Evolutionary conservation across 192 early-diverging fungal species (phyloP).

Genomic region (Coemansia sp.): DNA sequence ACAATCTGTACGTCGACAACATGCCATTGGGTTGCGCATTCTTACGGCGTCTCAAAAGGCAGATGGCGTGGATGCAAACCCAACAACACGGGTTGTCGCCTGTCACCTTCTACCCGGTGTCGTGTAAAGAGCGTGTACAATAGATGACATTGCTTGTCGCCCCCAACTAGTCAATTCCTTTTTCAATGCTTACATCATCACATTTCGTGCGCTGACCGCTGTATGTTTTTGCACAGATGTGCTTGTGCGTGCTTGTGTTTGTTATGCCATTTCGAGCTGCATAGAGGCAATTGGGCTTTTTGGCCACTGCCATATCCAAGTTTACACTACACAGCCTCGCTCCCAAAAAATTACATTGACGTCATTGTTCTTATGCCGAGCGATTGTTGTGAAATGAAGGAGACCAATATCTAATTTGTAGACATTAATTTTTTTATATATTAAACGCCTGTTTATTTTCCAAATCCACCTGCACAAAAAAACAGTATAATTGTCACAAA

Average conservation of each 20-base stretch:
- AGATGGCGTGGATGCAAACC: not conserved
- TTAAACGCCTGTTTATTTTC: not conserved
- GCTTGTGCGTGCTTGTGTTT: not conserved
- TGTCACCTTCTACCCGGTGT: not conserved
- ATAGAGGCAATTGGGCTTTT: not conserved
- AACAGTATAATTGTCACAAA: not conserved
- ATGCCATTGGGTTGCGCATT: not conserved
- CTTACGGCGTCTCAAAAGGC: not conserved
- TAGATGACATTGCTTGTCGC: not conserved
- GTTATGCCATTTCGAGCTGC: not conserved
- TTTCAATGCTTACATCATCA: not conserved
- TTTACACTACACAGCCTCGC: too few species aligned
- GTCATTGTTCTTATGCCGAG: not conserved
- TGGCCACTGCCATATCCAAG: too few species aligned
- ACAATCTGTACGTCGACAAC: not conserved
- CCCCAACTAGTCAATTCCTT: not conserved
- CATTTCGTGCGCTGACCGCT: not conserved
- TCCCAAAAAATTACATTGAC: not conserved
- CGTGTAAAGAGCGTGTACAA: too few species aligned
- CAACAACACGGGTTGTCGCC: not conserved
- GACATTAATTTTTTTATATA: not conserved
- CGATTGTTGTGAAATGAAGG: not conserved
- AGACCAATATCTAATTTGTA: not conserved
- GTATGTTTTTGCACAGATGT: not conserved
- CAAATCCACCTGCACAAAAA: not conserved